Percentiles rank a stretch among this genome's conserved stretches.
Conservation (phyloP, 2,329 filamentous ascomycete species). For the Alternaria viburni region DNA sequence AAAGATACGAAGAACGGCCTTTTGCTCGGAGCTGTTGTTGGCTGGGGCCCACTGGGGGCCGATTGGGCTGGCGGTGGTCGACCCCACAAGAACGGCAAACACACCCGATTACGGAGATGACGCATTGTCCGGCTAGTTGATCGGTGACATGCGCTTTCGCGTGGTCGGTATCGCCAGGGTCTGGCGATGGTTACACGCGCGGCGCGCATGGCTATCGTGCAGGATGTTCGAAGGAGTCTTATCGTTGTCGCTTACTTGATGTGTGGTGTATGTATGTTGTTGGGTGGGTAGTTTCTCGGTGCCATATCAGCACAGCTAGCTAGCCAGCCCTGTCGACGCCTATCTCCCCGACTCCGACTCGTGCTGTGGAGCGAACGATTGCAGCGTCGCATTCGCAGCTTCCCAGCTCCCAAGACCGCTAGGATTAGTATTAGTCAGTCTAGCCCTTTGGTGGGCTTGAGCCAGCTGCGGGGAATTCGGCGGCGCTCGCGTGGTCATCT, state of each 20-base stretch:
- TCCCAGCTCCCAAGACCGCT: background rate
- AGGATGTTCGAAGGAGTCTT: background rate
- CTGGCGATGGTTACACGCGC: background rate
- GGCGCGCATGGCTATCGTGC: background rate
- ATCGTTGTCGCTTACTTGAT: background rate
- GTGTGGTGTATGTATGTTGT: background rate
- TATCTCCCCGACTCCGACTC: background rate
- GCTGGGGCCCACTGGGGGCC: background rate
- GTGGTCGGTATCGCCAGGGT: background rate
- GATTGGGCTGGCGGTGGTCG: background rate
- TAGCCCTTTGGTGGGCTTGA: slow-evolving; percentile 8
- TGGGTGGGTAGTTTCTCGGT: background rate
- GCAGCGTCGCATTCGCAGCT: slow-evolving; percentile 6
- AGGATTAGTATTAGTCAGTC: background rate
- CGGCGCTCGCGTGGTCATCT: background rate
- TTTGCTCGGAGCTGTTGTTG: slow-evolving; percentile 1
- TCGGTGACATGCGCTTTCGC: slow-evolving; percentile 1
- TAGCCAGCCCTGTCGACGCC: background rate
- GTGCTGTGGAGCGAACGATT: slow-evolving; percentile 10
- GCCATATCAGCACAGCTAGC: background rate
- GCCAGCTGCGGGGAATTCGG: slow-evolving; percentile 1
- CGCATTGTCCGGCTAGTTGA: slow-evolving; percentile 1
- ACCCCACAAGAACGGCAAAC: slow-evolving; percentile 1
- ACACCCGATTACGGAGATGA: slow-evolving; percentile 10
- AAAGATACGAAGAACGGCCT: slow-evolving; percentile 10